Conservation (phyloP, 116 monocot genomes). For the Zostera marina region DNA sequence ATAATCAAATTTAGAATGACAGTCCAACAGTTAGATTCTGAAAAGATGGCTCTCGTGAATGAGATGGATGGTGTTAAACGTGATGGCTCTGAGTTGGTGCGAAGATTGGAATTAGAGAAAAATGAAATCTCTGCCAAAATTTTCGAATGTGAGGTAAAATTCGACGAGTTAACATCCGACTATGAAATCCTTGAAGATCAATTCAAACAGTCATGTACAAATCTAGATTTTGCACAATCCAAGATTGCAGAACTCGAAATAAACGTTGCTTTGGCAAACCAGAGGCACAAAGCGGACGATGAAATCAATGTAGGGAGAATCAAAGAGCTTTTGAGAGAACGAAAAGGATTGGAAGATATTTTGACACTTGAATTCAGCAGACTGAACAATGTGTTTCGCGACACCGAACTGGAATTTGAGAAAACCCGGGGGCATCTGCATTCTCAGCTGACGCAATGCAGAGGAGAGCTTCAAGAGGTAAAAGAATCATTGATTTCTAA, state of each 20-base stretch:
- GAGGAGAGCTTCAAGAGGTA: constrained; percentile 19
- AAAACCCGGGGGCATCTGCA: constrained; percentile 12
- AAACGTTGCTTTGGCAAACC: constrained; percentile 27
- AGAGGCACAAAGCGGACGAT: constrained; percentile 45
- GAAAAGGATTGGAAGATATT: constrained; percentile 18
- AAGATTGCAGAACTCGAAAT: constrained; percentile 17
- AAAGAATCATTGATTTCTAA: constrained; percentile 17
- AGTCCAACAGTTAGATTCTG: constrained; percentile 5
- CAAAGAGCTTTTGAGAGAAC: constrained; percentile 18
- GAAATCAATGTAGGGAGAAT: constrained; percentile 20
- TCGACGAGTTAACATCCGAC: constrained; percentile 14
- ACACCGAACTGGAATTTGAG: constrained; percentile 18
- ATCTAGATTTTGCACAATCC: constrained; percentile 18
- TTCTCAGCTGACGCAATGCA: constrained; percentile 17
- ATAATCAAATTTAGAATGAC: constrained; percentile 5
- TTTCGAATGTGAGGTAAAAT: constrained; percentile 9
- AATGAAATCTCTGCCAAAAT: constrained; percentile 14
- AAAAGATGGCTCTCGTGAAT: constrained; percentile 9
- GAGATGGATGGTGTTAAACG: constrained; percentile 6
- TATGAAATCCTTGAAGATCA: constrained; percentile 25
- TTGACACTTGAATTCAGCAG: constrained; percentile 15
- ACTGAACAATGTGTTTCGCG: constrained; percentile 12
- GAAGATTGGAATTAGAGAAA: constrained; percentile 15
- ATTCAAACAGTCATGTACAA: constrained; percentile 13
- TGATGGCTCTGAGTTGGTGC: constrained; percentile 5